phyloP scores from a whole-genome alignment of 2,329 filamentous ascomycete genomes.

The Rhynchosporium secalis region DNA sequence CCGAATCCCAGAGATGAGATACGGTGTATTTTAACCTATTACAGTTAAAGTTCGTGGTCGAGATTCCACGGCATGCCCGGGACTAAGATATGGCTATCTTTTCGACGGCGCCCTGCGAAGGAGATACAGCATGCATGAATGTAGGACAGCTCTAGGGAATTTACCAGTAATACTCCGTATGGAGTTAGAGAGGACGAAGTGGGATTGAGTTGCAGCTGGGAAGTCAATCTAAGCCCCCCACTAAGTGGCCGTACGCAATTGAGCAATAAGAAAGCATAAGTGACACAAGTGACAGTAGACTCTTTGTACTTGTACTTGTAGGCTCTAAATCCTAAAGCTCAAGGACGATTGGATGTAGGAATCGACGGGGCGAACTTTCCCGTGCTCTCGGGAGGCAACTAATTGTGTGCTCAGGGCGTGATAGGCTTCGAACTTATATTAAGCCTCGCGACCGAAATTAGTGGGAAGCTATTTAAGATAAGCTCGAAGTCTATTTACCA shows the following conservation, averaged over 20 bases:
- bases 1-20: background rate
- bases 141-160: background rate
- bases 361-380: background rate
- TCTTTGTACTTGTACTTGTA: no score
- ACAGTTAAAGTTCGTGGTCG: background rate
- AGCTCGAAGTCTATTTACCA: background rate
- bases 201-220: no score
- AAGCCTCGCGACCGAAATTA: background rate
- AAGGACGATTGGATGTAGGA: background rate
- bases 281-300: background rate
- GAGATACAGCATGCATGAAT: background rate
- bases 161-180: background rate
- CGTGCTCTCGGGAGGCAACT: background rate
- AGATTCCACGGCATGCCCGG: background rate
- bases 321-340: background rate
- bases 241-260: background rate
- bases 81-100: background rate
- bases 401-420: background rate
- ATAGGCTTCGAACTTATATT: background rate
- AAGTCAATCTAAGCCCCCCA: background rate
- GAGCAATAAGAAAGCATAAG: background rate
- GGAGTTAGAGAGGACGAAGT: background rate
- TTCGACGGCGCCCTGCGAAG: background rate
- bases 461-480: background rate
- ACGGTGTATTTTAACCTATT: constrained; percentile 4